Evolutionary conservation across 2,329 filamentous ascomycete genomes (phyloP).

Genomic region (Penicillium vulpinum): DNA sequence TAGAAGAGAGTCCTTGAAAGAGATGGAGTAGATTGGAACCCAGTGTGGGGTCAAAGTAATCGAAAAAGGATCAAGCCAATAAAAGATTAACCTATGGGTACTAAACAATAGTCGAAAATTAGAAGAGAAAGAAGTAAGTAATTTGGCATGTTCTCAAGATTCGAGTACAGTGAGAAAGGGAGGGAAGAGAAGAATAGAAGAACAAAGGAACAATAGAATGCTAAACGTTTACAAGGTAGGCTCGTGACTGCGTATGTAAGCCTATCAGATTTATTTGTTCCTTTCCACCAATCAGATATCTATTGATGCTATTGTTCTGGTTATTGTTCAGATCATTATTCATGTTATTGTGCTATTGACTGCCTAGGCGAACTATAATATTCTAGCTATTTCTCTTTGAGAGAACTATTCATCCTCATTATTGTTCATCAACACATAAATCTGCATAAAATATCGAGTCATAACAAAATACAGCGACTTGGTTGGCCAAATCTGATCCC

Average conservation of each 20-base stretch:
- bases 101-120: neutral
- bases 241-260: constrained; percentile 7
- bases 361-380: too few species aligned
- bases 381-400: neutral
- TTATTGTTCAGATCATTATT: neutral
- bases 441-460: neutral
- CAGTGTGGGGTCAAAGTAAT: neutral
- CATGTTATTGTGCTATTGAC: neutral
- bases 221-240: too few species aligned
- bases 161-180: neutral
- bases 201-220: neutral
- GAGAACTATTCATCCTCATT: neutral
- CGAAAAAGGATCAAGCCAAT: neutral
- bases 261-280: neutral
- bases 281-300: neutral
- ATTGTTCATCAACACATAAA: neutral
- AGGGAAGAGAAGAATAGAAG: neutral
- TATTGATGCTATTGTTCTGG: neutral
- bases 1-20: neutral
- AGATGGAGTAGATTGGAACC: neutral
- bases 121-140: neutral
- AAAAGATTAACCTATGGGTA: constrained; percentile 3
- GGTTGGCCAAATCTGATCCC: neutral
- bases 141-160: neutral
- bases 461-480: neutral